A percentile compares a stretch with the other conserved stretches of the same genome.
phyloP scores from a whole-genome alignment of 2,329 filamentous ascomycete species.

The Clarireedia paspali region DNA sequence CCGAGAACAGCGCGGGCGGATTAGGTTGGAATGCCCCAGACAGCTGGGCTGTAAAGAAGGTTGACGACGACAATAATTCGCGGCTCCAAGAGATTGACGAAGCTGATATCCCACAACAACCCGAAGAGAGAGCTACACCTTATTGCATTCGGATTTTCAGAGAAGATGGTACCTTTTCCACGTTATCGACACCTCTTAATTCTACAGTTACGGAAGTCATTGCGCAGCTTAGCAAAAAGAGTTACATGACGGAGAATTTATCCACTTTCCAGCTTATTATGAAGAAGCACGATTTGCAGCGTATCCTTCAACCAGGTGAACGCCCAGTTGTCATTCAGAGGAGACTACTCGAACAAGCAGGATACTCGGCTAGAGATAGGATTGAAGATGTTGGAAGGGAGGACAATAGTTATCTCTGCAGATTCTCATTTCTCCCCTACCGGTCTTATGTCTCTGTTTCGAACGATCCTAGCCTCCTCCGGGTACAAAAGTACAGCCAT shows the following conservation, averaged over 20 bases:
- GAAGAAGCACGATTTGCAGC: slow-evolving; percentile 82
- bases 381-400: slow-evolving; percentile 92
- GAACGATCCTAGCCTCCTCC: slow-evolving; percentile 74
- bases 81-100: slow-evolving; percentile 59
- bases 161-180: slow-evolving; percentile 88
- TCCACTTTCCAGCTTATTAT: slow-evolving; percentile 95
- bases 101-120: slow-evolving; percentile 54
- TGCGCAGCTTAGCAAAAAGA: slow-evolving; percentile 87
- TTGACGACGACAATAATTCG: slow-evolving; percentile 54
- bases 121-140: slow-evolving; percentile 65
- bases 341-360: slow-evolving; percentile 79
- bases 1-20: slow-evolving; percentile 17
- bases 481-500: slow-evolving; percentile 85
- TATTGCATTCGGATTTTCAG: slow-evolving; percentile 96
- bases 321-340: slow-evolving; percentile 89
- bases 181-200: slow-evolving; percentile 75
- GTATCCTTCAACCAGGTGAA: slow-evolving; percentile 71
- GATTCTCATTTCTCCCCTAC: slow-evolving; percentile 88
- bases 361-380: slow-evolving; percentile 77
- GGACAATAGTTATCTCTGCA: slow-evolving; percentile 93
- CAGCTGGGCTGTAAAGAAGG: slow-evolving; percentile 85
- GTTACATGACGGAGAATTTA: slow-evolving; percentile 79
- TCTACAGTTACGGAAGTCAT: slow-evolving; percentile 83
- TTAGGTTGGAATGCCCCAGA: slow-evolving; percentile 89
- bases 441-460: slow-evolving; percentile 68